Evolutionary conservation across 257 asterid species (phyloP).

Genomic region (Anisodus tanguticus): DNA sequence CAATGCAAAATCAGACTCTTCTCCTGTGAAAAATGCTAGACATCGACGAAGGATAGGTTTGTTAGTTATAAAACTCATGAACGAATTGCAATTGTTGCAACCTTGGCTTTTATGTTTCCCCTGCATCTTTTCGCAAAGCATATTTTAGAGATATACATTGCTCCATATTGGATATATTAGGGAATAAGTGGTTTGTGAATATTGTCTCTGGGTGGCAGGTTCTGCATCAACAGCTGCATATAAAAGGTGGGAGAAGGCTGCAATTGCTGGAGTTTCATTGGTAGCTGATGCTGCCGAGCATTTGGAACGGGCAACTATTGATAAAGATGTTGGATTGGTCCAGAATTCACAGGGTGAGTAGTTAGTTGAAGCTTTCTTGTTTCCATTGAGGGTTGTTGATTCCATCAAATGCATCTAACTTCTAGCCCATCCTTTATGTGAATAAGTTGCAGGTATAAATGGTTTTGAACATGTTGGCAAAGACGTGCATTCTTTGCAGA

Average conservation of each 20-base stretch:
- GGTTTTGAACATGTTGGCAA: constrained; percentile 59
- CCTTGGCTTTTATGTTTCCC: constrained; percentile 18
- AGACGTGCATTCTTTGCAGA: constrained; percentile 46
- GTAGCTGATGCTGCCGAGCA: constrained; percentile 99
- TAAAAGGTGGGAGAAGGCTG: constrained; percentile 99
- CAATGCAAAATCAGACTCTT: constrained; percentile 63
- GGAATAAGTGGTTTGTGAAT: not conserved
- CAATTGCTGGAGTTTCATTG: constrained; percentile 97
- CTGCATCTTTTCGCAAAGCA: not conserved
- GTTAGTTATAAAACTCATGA: constrained; percentile 31
- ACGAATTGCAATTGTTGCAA: constrained; percentile 13
- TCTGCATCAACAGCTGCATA: constrained; percentile 79
- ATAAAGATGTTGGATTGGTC: constrained; percentile 59
- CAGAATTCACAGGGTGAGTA: constrained; percentile 63
- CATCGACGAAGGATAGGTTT: constrained; percentile 76
- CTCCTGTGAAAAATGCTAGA: constrained; percentile 56
- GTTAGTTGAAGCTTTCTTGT: constrained; percentile 17
- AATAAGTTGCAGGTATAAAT: constrained; percentile 52
- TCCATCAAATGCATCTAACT: not conserved
- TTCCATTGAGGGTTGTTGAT: constrained; percentile 16
- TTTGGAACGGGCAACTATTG: constrained; percentile 77
- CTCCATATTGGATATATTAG: not conserved
- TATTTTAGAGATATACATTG: constrained; percentile 7
- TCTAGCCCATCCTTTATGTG: constrained; percentile 10
- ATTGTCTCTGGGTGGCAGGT: constrained; percentile 42